Evolutionary conservation across 129 eudicot species (phyloP), one percentile per base, ranked within the genome.

Genomic region (Lonicera japonica): DNA sequence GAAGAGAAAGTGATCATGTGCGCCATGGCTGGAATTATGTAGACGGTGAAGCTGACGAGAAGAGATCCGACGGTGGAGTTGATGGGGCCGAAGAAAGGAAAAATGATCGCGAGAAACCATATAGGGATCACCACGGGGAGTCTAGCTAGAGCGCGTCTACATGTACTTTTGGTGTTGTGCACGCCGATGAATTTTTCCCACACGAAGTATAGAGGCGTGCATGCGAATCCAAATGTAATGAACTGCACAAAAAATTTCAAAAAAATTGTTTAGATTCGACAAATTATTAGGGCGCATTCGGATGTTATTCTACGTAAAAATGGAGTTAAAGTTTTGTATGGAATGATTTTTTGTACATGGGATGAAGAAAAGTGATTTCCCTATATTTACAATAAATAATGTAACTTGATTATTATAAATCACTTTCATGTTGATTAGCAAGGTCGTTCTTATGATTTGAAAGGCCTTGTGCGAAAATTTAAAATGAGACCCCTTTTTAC

Each of bases 191-290:
- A 76, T 58, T 89, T 89, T 58, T 85, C 97, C 95, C 95, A 85
- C 23, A 89, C 90, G 60, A 89, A 85, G 75, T 89, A 89, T 12
- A 89, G 71, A 0, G 97, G 97, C 0, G 95, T 89, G 69, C 97
- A 89, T 11, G 97, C 97, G 60, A 89, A 89, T 59, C 97, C 97
- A 71, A 89, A 89, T 53, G 97, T 89, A 60, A 89, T 89, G 63
- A 89, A 89, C 97, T 89, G 87, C 55, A 69, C 17, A 54, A 45
- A 29, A 21, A 36, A 36, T 61, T n/a, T n/a, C 21, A 14, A 8
- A 52, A 9, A 5, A 43, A 13, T 7, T 15, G 62, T 19, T 13
- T 18, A 51, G 11, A 23, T 66, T 25, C n/a, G 53, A 24, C 15
- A 45, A 64, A 18, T 40, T 16, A 46, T 21, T 64, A 47, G 53